These are phyloP conservation scores for Rhodocollybia butyracea DNA, from an alignment of 768 basidiomycete species.

Conservation along the genomic window DNA sequence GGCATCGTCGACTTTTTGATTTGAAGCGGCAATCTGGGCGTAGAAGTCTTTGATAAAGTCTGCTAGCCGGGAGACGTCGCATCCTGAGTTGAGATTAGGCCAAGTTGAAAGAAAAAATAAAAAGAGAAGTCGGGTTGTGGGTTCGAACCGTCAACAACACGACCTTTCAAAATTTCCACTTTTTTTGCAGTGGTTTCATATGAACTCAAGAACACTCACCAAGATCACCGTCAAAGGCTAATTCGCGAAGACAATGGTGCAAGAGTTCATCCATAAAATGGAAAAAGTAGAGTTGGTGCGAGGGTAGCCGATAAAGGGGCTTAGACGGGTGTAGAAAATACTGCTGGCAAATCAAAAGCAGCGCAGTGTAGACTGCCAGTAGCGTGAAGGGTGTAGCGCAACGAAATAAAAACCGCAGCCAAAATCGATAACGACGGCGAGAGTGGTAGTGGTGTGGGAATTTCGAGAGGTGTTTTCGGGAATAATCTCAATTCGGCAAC, in stretches of 20 bases:
- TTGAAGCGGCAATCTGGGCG: slow-evolving; percentile 31
- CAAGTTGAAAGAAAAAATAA: slow-evolving; percentile 3
- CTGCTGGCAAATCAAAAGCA: too few relatives aligned
- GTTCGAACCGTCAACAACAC: slow-evolving; percentile 39
- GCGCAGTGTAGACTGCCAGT: too few relatives aligned
- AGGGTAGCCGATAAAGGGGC: too few relatives aligned
- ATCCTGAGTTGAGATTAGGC: slow-evolving; percentile 49
- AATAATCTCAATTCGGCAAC: neutral
- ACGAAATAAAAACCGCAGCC: too few relatives aligned
- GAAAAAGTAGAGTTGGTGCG: too few relatives aligned
- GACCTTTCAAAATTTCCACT: neutral
- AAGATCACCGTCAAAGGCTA: slow-evolving; percentile 87
- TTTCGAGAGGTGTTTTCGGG: too few relatives aligned
- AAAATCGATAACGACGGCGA: neutral
- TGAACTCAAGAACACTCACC: slow-evolving; percentile 53
- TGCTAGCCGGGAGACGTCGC: slow-evolving; percentile 64
- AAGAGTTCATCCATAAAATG: slow-evolving; percentile 87
- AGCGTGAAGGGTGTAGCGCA: too few relatives aligned
- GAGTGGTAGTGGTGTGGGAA: too few relatives aligned
- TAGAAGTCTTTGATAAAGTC: slow-evolving; percentile 73
- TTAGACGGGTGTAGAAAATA: too few relatives aligned
- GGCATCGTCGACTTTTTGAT: slow-evolving; percentile 67
- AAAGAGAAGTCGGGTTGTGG: slow-evolving; percentile 22
- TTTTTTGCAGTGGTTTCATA: slow-evolving; percentile 21
- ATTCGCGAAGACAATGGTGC: slow-evolving; percentile 78